Percentiles rank a stretch among this genome's conserved stretches.
These are phyloP conservation scores for Phytopythium mirpurense DNA, from an alignment of 352 stramenopile species.

Conservation along the genomic window DNA sequence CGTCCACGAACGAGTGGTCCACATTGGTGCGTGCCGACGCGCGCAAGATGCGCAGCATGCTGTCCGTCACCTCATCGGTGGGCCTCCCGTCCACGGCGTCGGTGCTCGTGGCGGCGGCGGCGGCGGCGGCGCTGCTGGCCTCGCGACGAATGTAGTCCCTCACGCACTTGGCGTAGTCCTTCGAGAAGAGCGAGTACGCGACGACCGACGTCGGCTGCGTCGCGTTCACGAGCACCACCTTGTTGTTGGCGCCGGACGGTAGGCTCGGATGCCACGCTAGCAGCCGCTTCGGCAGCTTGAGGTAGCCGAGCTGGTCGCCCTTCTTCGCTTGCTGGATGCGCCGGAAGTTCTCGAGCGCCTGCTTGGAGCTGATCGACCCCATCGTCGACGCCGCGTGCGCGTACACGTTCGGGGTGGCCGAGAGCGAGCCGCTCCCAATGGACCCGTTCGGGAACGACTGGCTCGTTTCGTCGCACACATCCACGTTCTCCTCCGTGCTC, in stretches of 20 bases:
- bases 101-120: slow-evolving; percentile 11
- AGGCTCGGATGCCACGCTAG: slow-evolving; percentile 80
- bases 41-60: slow-evolving; percentile 64
- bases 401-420: slow-evolving; percentile 17
- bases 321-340: slow-evolving; percentile 64
- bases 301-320: slow-evolving; percentile 48
- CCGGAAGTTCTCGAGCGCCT: slow-evolving; percentile 61
- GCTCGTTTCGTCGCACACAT: slow-evolving; percentile 53
- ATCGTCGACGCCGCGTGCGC: slow-evolving; percentile 53
- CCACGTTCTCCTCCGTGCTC: slow-evolving; percentile 59
- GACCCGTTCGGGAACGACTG: slow-evolving; percentile 65
- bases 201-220: slow-evolving; percentile 82
- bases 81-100: slow-evolving; percentile 5
- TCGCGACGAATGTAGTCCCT: slow-evolving; percentile 67
- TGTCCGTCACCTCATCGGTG: slow-evolving; percentile 4
- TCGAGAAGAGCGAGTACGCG: slow-evolving; percentile 81
- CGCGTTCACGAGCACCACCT: slow-evolving; percentile 70
- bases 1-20: slow-evolving; percentile 80
- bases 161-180: slow-evolving; percentile 70
- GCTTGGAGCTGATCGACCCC: slow-evolving; percentile 49
- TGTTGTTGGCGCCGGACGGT: slow-evolving; percentile 61
- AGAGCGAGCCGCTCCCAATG: slow-evolving; percentile 30
- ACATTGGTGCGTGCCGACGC: slow-evolving; percentile 75
- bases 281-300: slow-evolving; percentile 75
- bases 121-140: slow-evolving; percentile 5